Conservation (phyloP, 2,329 filamentous ascomycete species). For the Colletotrichum sp. region DNA sequence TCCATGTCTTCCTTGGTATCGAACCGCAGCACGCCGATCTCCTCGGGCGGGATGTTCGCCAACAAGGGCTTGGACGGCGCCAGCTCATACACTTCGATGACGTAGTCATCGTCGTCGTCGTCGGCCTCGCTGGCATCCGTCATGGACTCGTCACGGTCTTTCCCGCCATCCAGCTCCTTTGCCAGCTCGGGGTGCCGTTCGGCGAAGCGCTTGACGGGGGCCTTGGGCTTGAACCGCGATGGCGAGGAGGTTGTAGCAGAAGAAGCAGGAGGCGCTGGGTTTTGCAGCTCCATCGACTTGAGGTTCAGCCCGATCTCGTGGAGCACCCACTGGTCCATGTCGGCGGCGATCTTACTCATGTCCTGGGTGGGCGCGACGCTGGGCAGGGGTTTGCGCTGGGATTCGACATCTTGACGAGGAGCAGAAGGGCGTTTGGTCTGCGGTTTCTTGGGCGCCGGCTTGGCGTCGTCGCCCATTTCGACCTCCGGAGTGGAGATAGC, state of each 20-base stretch:
- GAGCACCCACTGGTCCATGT: slow-evolving; percentile 65
- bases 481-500: background rate
- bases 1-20: slow-evolving; percentile 63
- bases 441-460: slow-evolving; percentile 10
- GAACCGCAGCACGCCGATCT: slow-evolving; percentile 62
- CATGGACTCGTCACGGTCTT: slow-evolving; percentile 37
- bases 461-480: background rate
- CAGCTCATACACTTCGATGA: slow-evolving; percentile 69
- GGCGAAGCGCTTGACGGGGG: slow-evolving; percentile 57
- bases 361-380: slow-evolving; percentile 43
- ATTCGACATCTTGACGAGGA: background rate
- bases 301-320: slow-evolving; percentile 62
- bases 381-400: slow-evolving; percentile 24
- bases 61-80: slow-evolving; percentile 58
- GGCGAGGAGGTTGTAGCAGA: slow-evolving; percentile 14
- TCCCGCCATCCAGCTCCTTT: slow-evolving; percentile 24
- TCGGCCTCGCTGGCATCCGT: slow-evolving; percentile 49
- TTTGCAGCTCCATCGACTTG: slow-evolving; percentile 49
- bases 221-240: slow-evolving; percentile 61
- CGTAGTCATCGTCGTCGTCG: slow-evolving; percentile 58
- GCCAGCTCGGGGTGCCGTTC: slow-evolving; percentile 57
- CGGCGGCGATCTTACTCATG: slow-evolving; percentile 55
- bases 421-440: slow-evolving; percentile 9
- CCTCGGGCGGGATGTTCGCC: slow-evolving; percentile 50
- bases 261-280: background rate